Percentiles rank a stretch among this genome's conserved stretches.
Evolutionary conservation across 2,329 filamentous ascomycete species (phyloP).

Genomic region (Phoma herbarum): DNA sequence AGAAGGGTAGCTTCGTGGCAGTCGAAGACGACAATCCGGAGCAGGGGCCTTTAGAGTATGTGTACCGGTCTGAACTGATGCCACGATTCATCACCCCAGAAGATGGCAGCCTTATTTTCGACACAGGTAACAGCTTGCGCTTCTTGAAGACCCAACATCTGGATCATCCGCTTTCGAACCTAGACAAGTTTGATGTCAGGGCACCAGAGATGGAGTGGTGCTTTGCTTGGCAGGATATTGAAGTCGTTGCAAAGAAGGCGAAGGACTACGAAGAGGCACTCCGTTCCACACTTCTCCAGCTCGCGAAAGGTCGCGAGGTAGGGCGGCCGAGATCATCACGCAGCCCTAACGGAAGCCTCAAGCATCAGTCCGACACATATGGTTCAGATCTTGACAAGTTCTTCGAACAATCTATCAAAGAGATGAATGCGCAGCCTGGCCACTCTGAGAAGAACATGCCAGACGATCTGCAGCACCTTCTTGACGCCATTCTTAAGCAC

Average conservation of each 20-base stretch:
- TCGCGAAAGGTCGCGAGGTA: conserved; percentile 22
- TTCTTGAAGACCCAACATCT: conserved; percentile 76
- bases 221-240: conserved; percentile 75
- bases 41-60: conserved; percentile 60
- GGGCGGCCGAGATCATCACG: background rate
- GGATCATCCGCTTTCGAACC: conserved; percentile 70
- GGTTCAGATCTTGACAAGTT: conserved; percentile 28
- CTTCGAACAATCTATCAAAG: conserved; percentile 38
- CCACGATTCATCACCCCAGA: conserved; percentile 76
- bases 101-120: conserved; percentile 76
- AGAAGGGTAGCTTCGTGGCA: conserved; percentile 43
- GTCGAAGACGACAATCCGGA: conserved; percentile 38
- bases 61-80: conserved; percentile 71
- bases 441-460: conserved; percentile 24
- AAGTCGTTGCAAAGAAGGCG: conserved; percentile 69
- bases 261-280: conserved; percentile 59
- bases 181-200: conserved; percentile 58
- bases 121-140: conserved; percentile 78
- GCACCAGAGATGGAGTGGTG: conserved; percentile 72
- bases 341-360: background rate
- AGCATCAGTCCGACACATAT: conserved; percentile 1
- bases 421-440: conserved; percentile 39
- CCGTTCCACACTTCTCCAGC: conserved; percentile 41
- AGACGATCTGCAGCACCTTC: conserved; percentile 41
- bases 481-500: conserved; percentile 30